Conservation (phyloP, 306 rosid genomes). For the Trichosanthes truncata region DNA sequence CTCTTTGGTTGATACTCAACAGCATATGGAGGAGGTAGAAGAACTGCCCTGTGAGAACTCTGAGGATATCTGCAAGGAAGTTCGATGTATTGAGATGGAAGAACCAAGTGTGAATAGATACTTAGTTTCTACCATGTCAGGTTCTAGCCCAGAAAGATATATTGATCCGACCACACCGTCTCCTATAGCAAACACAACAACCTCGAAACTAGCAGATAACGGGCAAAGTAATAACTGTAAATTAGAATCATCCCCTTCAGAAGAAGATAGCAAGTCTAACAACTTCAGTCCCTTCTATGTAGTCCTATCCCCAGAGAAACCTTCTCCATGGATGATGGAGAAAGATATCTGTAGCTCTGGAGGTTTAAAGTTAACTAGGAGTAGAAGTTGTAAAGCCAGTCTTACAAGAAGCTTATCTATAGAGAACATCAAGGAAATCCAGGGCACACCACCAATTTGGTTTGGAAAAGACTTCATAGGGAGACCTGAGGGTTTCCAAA, state of each 20-base stretch:
- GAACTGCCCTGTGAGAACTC: conserved; percentile 39
- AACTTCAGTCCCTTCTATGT: conserved; percentile 24
- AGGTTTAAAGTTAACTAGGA: conserved; percentile 35
- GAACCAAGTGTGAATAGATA: conserved; percentile 27
- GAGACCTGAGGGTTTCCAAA: conserved; percentile 46
- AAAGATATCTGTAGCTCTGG: conserved; percentile 23
- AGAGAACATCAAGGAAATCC: conserved; percentile 34
- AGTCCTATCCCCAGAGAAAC: conserved; percentile 36
- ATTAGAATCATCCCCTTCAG: conserved; percentile 23
- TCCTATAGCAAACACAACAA: conserved; percentile 33
- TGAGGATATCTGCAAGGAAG: conserved; percentile 66
- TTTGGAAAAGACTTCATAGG: conserved; percentile 49
- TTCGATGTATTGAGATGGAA: conserved; percentile 66
- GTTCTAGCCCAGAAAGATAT: conserved; percentile 33
- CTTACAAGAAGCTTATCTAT: conserved; percentile 31
- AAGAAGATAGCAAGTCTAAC: conserved; percentile 27
- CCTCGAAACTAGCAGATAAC: conserved; percentile 26
- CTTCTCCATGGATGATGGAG: conserved; percentile 31
- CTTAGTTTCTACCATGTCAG: conserved; percentile 23
- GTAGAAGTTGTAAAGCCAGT: conserved; percentile 73
- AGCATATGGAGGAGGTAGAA: conserved; percentile 29
- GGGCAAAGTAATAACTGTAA: conserved; percentile 24
- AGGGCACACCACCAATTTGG: conserved; percentile 47
- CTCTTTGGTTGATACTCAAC: conserved; percentile 26
- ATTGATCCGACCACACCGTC: conserved; percentile 35